Conservation (phyloP, 345 rosid genomes). For the Murraya koenigii region DNA sequence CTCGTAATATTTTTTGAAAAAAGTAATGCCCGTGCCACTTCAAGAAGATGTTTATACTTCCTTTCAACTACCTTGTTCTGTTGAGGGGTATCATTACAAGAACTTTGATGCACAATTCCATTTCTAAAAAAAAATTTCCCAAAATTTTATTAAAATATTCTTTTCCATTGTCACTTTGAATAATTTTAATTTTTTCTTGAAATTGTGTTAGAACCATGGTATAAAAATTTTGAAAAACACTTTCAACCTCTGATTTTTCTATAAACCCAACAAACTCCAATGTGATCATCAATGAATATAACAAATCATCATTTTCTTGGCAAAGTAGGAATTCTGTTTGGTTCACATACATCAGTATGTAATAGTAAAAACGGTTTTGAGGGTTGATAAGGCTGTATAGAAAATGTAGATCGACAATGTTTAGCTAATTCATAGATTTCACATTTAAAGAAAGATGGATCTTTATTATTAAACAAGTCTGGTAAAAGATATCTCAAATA, state of each 20-base stretch:
- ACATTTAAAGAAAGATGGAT: constrained; percentile 2
- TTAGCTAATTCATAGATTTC: not conserved
- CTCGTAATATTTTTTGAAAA: not conserved
- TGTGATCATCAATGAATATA: not conserved
- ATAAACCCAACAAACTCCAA: not conserved
- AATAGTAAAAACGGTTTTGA: not conserved
- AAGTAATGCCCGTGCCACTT: accelerated
- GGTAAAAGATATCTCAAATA: not conserved
- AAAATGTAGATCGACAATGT: not conserved
- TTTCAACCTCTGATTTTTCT: not conserved
- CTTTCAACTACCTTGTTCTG: not conserved
- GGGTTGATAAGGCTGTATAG: not conserved
- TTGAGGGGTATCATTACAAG: not conserved
- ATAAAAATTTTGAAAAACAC: not conserved
- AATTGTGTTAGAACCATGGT: not conserved
- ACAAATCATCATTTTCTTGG: not conserved
- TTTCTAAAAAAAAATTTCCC: not conserved
- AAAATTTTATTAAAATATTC: too few species aligned
- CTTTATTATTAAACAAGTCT: constrained; percentile 1
- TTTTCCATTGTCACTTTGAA: not conserved
- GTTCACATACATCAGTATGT: not conserved
- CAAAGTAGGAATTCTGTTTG: too few species aligned
- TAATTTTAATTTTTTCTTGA: not conserved
- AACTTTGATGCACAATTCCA: not conserved
- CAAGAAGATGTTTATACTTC: not conserved